phyloP scores from a whole-genome alignment of 768 basidiomycete species.

The Naganishia vishniacii region DNA sequence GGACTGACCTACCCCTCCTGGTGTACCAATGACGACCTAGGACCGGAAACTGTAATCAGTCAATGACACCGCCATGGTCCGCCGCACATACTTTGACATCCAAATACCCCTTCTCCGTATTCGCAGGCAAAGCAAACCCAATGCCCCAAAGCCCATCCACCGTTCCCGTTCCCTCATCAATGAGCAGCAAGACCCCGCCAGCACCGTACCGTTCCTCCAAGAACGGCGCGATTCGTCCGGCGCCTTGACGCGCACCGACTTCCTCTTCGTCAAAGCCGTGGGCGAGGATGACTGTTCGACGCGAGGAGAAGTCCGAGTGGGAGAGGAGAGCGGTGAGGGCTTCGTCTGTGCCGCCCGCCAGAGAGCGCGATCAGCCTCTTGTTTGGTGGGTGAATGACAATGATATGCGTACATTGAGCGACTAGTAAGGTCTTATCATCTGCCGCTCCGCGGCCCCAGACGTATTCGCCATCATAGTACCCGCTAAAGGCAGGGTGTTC shows the following conservation, averaged over 20 bases:
- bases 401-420: slow-evolving; percentile 36
- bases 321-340: slow-evolving; percentile 54
- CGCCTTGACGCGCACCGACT: slow-evolving; percentile 51
- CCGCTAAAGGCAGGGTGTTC: slow-evolving; percentile 41
- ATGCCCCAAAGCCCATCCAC: slow-evolving; percentile 41
- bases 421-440: slow-evolving; percentile 47
- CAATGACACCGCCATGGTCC: background rate
- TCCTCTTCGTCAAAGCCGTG: slow-evolving; percentile 68
- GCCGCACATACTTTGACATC: slow-evolving; percentile 24
- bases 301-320: slow-evolving; percentile 58
- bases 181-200: slow-evolving; percentile 65
- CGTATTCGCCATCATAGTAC: slow-evolving; percentile 36
- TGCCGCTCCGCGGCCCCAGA: slow-evolving; percentile 42
- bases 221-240: slow-evolving; percentile 49
- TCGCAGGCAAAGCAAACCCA: slow-evolving; percentile 41
- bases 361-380: background rate
- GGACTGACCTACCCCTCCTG: slow-evolving; percentile 16
- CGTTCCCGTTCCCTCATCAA: slow-evolving; percentile 77
- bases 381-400: background rate
- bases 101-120: slow-evolving; percentile 48
- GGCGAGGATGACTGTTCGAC: slow-evolving; percentile 51
- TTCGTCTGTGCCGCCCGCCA: slow-evolving; percentile 33
- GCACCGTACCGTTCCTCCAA: slow-evolving; percentile 63
- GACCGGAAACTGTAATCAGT: slow-evolving; percentile 34
- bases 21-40: background rate